A percentile compares a stretch with the other conserved stretches of the same genome.
Evolutionary conservation across 345 rosid genomes (phyloP).

Genomic region (Eucalyptus globulus): DNA sequence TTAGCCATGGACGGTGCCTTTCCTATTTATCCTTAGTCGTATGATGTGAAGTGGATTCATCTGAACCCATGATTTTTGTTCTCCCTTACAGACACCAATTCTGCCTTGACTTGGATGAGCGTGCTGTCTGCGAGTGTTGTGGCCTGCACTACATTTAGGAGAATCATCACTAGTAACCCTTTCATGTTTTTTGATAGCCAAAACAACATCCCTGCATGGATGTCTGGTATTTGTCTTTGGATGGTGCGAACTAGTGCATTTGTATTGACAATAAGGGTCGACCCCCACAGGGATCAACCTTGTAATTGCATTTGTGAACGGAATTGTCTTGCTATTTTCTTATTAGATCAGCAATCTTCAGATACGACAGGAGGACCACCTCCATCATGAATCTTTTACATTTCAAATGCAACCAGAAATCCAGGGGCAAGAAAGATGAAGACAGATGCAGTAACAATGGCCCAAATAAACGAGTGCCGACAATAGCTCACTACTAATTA

Average conservation of each 20-base stretch:
- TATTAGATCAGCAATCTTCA: background rate
- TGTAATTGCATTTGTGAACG: background rate
- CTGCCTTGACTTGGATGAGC: constrained; percentile 79
- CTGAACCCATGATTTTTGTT: background rate
- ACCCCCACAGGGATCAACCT: background rate
- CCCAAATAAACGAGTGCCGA: background rate
- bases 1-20: constrained; percentile 6
- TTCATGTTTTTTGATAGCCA: background rate
- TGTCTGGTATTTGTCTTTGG: background rate
- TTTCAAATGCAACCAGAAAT: background rate
- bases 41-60: background rate
- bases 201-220: background rate
- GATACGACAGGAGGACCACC: background rate
- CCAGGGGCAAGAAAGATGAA: background rate
- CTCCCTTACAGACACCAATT: constrained; percentile 43
- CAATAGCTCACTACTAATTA: background rate
- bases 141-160: constrained; percentile 82
- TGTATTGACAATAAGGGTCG: background rate
- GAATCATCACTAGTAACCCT: constrained; percentile 61
- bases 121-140: constrained; percentile 93
- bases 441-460: background rate
- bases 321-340: background rate
- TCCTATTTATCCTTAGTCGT: background rate
- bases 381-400: background rate
- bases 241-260: background rate